Evolutionary conservation across 805 yeast genomes (phyloP).

Genomic region (Yarrowia hollandica): DNA sequence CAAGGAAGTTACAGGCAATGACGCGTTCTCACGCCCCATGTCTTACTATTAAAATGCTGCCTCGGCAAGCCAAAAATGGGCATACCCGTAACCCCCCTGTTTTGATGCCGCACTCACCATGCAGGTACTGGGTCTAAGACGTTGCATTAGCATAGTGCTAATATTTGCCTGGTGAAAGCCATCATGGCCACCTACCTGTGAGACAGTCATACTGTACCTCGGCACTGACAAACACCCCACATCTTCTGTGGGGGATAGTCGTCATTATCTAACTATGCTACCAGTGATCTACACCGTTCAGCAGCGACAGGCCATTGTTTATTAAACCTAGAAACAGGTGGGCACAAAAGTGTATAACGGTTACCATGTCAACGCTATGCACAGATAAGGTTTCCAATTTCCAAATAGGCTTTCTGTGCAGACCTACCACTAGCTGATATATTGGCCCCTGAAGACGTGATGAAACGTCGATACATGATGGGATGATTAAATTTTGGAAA

Average conservation of each 20-base stretch:
- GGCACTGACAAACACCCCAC: neutral
- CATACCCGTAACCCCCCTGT: slow-evolving; percentile 10
- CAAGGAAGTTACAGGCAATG: too few relatives aligned
- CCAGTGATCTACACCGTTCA: neutral
- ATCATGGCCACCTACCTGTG: too few relatives aligned
- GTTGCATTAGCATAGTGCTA: slow-evolving; percentile 8
- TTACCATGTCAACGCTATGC: slow-evolving; percentile 5
- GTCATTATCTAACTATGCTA: neutral
- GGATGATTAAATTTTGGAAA: neutral
- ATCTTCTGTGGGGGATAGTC: neutral
- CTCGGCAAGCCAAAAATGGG: neutral
- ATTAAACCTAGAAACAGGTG: slow-evolving; percentile 11
- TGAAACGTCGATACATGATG: neutral
- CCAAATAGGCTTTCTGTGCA: neutral
- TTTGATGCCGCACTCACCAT: slow-evolving; percentile 3
- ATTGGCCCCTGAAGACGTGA: neutral
- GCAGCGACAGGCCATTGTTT: neutral
- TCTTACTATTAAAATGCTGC: neutral
- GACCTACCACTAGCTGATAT: neutral
- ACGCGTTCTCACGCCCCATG: neutral
- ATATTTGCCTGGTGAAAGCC: neutral
- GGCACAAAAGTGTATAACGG: neutral
- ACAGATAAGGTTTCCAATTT: neutral
- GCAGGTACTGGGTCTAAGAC: slow-evolving; percentile 8
- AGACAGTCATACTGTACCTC: too few relatives aligned